Conservation (phyloP, 2,329 filamentous ascomycete species). For the Trichoderma sp. region DNA sequence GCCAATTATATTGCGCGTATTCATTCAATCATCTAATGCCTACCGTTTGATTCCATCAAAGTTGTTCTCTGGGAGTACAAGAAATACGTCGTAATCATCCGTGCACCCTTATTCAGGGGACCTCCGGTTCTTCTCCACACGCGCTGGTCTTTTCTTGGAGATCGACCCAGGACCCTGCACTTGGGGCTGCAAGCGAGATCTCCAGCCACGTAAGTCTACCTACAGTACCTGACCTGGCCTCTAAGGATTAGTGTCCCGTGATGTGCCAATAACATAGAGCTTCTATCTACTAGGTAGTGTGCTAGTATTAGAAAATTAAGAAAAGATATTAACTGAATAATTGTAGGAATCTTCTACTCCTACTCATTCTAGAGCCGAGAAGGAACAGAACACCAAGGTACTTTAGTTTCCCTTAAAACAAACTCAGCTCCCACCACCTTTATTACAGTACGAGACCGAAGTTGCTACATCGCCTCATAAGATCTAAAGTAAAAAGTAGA, state of each 20-base stretch:
- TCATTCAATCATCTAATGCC: neutral
- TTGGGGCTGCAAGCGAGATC: conserved; percentile 14
- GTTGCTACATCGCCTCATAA: no score
- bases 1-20: neutral
- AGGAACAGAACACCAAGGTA: no score
- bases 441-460: no score
- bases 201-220: neutral
- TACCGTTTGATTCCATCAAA: neutral
- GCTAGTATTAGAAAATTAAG: no score
- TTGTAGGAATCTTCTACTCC: no score
- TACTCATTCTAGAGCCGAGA: no score
- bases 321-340: no score
- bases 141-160: neutral
- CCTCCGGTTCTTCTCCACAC: neutral
- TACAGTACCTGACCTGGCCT: neutral
- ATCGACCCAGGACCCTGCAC: conserved; percentile 6
- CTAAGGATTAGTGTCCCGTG: neutral
- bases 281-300: no score
- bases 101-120: neutral
- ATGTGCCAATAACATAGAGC: neutral
- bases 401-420: no score
- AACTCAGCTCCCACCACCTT: no score
- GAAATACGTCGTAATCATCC: neutral
- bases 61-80: neutral
- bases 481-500: no score